Conservation (phyloP, 2,329 filamentous ascomycete genomes). For the Metarhizium anisopliae region DNA sequence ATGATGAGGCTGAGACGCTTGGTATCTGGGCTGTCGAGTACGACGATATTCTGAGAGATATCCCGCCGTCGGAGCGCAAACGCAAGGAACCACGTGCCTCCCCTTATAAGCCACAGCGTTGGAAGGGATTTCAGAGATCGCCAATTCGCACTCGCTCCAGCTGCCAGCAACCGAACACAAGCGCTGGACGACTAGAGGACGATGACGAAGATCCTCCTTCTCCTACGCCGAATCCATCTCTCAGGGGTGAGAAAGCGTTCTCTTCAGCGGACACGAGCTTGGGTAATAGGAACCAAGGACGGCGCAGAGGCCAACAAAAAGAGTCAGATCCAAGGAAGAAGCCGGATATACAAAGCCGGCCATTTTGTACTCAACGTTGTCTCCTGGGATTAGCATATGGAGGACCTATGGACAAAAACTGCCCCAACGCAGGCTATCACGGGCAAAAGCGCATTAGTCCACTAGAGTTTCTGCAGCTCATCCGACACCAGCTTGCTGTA, state of each 20-base stretch:
- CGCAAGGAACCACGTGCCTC: constrained; percentile 8
- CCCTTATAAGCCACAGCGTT: constrained; percentile 18
- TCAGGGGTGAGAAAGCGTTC: not conserved
- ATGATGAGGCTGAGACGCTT: constrained; percentile 19
- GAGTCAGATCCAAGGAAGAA: not conserved
- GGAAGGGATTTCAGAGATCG: constrained; percentile 19
- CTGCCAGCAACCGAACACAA: not conserved
- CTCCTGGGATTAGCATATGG: constrained; percentile 4
- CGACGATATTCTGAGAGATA: constrained; percentile 18
- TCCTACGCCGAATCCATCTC: not conserved
- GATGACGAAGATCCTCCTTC: constrained; percentile 1
- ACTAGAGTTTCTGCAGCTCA: constrained; percentile 17
- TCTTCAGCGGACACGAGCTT: not conserved
- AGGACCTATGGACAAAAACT: not conserved
- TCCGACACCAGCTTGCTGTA: constrained; percentile 18
- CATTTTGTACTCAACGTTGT: constrained; percentile 5
- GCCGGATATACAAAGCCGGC: not conserved
- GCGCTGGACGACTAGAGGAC: not conserved
- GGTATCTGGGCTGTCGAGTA: constrained; percentile 25
- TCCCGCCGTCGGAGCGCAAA: constrained; percentile 15
- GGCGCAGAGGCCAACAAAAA: not conserved
- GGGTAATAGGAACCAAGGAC: not conserved
- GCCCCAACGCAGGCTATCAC: constrained; percentile 12
- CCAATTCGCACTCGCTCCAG: constrained; percentile 12
- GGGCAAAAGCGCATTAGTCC: constrained; percentile 13